phyloP scores from a whole-genome alignment of 768 basidiomycete species.

The Lepiota venenata region DNA sequence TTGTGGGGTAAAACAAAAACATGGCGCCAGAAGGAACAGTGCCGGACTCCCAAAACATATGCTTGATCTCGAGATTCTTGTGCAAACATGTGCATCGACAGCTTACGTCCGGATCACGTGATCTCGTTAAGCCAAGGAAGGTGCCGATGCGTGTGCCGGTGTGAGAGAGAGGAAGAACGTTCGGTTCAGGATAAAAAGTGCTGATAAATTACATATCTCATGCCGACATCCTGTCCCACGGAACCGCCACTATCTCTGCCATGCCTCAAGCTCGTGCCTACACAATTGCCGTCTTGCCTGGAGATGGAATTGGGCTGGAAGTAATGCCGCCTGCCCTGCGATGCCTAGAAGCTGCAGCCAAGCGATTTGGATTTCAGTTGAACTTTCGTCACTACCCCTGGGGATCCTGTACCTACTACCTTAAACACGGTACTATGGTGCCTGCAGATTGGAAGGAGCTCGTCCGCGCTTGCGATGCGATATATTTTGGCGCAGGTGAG shows the following conservation, averaged over 20 bases:
- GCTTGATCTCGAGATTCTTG: too few species aligned
- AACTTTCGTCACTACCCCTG: slow-evolving; percentile 45
- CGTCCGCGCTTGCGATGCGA: slow-evolving; percentile 39
- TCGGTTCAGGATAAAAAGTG: neutral
- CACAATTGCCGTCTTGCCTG: slow-evolving; percentile 47
- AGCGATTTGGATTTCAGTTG: slow-evolving; percentile 41
- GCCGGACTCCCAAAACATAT: too few species aligned
- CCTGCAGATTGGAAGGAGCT: slow-evolving; percentile 38
- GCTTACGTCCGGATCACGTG: too few species aligned
- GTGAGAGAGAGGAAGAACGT: neutral
- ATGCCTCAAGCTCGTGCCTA: slow-evolving; percentile 23
- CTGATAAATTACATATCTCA: neutral
- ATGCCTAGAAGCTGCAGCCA: slow-evolving; percentile 40
- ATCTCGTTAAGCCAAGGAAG: too few species aligned
- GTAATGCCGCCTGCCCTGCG: slow-evolving; percentile 46
- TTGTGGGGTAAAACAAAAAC: too few species aligned
- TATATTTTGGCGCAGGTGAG: slow-evolving; percentile 45
- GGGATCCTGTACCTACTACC: slow-evolving; percentile 45
- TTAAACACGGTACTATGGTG: slow-evolving; percentile 43
- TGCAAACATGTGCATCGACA: too few species aligned
- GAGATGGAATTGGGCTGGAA: slow-evolving; percentile 52
- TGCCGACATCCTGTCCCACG: neutral
- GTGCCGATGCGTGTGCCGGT: neutral
- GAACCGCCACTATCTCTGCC: neutral
- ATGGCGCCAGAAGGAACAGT: too few species aligned